phyloP scores from a whole-genome alignment of 305 asterid species.

The Rubia peregrina region DNA sequence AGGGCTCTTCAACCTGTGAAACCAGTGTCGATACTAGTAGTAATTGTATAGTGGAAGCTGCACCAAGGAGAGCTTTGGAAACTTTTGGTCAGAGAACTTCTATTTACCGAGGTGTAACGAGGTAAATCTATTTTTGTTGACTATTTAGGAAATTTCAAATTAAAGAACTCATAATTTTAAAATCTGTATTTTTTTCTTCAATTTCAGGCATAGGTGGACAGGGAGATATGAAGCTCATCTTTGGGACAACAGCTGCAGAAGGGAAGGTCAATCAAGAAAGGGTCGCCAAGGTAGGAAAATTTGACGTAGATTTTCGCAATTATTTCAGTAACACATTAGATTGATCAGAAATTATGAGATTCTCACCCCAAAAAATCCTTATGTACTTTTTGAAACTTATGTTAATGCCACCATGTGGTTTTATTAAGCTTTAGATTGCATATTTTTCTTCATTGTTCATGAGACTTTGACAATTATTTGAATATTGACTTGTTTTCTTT shows the following conservation, averaged over 20 bases:
- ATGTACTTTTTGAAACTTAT: too few species aligned
- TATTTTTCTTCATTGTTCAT: not conserved
- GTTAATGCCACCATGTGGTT: too few species aligned
- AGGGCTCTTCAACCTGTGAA: constrained; percentile 50
- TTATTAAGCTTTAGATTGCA: not conserved
- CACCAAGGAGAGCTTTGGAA: constrained; percentile 62
- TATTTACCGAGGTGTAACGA: constrained; percentile 86
- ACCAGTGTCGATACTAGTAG: constrained; percentile 37
- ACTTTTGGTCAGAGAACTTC: constrained; percentile 97
- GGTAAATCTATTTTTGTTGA: constrained; percentile 30
- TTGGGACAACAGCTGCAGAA: constrained; percentile 94
- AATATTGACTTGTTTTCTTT: constrained; percentile 7
- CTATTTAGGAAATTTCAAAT: not conserved
- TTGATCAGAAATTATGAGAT: too few species aligned
- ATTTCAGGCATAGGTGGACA: constrained; percentile 84
- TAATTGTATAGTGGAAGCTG: constrained; percentile 46
- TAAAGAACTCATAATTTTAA: not conserved
- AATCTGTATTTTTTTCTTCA: not conserved
- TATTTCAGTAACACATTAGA: too few species aligned
- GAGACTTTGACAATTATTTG: not conserved
- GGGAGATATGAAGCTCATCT: constrained; percentile 95
- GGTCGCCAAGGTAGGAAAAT: constrained; percentile 74
- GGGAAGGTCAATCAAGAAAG: constrained; percentile 92
- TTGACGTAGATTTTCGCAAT: too few species aligned
- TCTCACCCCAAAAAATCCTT: too few species aligned